Evolutionary conservation across 164 flowering plant genomes (phyloP).

Genomic region (Tinospora cordifolia): DNA sequence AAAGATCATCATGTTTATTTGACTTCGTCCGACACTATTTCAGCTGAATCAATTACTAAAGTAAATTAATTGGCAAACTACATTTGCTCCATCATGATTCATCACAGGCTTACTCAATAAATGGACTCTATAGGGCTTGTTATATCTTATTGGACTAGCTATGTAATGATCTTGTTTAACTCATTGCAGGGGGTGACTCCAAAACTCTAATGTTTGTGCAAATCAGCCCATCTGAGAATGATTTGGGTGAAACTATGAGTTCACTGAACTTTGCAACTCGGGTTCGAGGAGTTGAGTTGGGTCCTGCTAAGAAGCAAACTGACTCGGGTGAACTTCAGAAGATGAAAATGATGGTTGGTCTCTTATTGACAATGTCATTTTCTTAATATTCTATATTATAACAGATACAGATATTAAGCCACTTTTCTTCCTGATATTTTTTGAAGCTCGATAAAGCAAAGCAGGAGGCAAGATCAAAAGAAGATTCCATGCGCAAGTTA

Average conservation of each 20-base stretch:
- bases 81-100: background rate
- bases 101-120: background rate
- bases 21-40: background rate
- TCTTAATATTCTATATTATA: background rate
- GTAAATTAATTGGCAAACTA: background rate
- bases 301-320: slow-evolving; percentile 71
- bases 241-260: slow-evolving; percentile 75
- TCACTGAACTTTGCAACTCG: slow-evolving; percentile 82
- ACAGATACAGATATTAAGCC: no score
- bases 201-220: slow-evolving; percentile 90
- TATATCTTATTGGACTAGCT: background rate
- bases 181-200: slow-evolving; percentile 69
- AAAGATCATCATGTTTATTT: background rate
- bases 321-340: slow-evolving; percentile 71
- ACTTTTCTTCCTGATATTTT: background rate
- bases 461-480: slow-evolving; percentile 60
- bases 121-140: background rate
- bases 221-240: slow-evolving; percentile 79
- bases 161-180: background rate
- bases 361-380: background rate
- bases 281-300: slow-evolving; percentile 79
- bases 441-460: slow-evolving; percentile 68
- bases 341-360: slow-evolving; percentile 56
- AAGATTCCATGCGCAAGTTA: slow-evolving; percentile 53
- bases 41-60: background rate